Evolutionary conservation across 2,329 filamentous ascomycete genomes (phyloP).

Genomic region (Sordariomycetes sp.): DNA sequence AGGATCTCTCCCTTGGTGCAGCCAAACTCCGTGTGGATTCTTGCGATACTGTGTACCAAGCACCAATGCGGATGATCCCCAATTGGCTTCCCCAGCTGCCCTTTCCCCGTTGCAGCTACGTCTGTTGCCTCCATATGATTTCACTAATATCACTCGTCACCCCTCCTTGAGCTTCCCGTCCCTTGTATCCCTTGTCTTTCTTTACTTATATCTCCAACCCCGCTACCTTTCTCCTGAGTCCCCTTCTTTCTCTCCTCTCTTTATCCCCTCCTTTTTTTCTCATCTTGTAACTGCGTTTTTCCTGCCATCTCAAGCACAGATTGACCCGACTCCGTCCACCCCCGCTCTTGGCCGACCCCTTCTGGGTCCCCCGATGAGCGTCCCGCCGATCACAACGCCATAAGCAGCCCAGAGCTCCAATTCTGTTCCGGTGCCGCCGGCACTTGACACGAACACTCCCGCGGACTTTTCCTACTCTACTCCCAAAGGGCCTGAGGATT

Average conservation of each 20-base stretch:
- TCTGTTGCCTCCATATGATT: background rate
- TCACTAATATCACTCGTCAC: background rate
- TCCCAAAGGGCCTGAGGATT: constrained; percentile 3
- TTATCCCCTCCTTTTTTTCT: background rate
- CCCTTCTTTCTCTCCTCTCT: background rate
- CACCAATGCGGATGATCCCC: background rate
- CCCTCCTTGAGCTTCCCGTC: background rate
- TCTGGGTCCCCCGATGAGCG: background rate
- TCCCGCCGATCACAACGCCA: background rate
- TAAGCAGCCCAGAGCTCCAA: background rate
- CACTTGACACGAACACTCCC: background rate
- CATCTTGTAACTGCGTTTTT: background rate
- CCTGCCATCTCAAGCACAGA: background rate
- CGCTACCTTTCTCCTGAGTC: background rate
- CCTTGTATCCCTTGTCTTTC: too few relatives aligned
- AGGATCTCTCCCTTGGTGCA: background rate
- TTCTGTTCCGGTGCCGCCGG: background rate
- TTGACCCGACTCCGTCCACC: background rate
- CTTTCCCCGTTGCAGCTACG: background rate
- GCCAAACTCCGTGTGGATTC: background rate
- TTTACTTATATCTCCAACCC: background rate
- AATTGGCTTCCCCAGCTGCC: background rate
- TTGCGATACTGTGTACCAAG: background rate
- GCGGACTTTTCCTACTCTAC: background rate
- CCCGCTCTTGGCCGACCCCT: background rate